phyloP scores from a whole-genome alignment of 2,329 filamentous ascomycete species.

The Dryadomyces quercivorus region DNA sequence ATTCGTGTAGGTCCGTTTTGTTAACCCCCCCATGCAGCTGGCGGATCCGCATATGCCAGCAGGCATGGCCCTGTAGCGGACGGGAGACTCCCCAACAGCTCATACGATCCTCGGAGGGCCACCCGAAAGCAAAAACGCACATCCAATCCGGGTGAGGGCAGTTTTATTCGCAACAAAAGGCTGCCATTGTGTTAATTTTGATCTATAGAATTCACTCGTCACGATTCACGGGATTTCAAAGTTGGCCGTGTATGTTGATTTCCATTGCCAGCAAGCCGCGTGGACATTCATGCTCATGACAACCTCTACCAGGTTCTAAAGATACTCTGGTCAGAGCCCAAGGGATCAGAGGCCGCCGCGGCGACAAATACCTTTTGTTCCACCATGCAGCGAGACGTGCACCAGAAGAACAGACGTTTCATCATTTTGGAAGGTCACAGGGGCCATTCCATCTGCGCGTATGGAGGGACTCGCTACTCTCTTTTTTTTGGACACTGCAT shows the following conservation, averaged over 20 bases:
- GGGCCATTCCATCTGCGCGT: slow-evolving; percentile 46
- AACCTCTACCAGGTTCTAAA: slow-evolving; percentile 35
- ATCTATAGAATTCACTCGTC: neutral
- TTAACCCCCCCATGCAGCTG: neutral
- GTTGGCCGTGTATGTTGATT: neutral
- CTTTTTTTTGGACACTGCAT: neutral
- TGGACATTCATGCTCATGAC: no score
- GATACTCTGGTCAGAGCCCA: slow-evolving; percentile 40
- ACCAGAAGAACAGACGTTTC: slow-evolving; percentile 25
- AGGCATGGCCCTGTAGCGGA: neutral
- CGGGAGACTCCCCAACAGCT: neutral
- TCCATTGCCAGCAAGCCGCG: neutral
- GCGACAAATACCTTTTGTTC: neutral
- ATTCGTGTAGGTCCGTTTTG: neutral
- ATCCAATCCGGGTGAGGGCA: neutral
- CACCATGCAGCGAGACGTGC: slow-evolving; percentile 2
- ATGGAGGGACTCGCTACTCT: slow-evolving; percentile 16
- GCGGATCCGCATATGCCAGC: neutral
- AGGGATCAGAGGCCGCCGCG: slow-evolving; percentile 17
- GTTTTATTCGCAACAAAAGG: no score
- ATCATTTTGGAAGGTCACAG: slow-evolving; percentile 34
- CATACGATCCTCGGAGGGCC: neutral
- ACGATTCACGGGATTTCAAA: neutral
- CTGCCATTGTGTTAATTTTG: neutral
- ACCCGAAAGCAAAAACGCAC: neutral